These are phyloP conservation scores for Didymella lethalis DNA, from an alignment of 2,329 filamentous ascomycete species.

Conservation along the genomic window DNA sequence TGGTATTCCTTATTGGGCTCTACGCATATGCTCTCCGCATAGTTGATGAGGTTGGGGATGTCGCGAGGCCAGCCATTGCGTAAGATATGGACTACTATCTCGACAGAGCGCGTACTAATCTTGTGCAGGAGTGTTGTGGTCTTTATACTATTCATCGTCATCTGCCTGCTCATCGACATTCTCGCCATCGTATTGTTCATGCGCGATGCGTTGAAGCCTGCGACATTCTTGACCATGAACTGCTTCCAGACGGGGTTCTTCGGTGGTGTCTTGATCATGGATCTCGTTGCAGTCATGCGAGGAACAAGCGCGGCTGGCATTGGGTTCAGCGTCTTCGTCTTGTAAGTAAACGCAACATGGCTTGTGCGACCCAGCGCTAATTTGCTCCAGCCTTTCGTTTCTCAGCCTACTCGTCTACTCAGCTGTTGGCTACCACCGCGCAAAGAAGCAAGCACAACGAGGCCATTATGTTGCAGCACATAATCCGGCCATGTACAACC, in stretches of 20 bases:
- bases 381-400: slow-evolving; percentile 42
- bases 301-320: slow-evolving; percentile 34
- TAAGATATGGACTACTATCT: slow-evolving; percentile 16
- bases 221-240: slow-evolving; percentile 48
- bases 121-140: slow-evolving; percentile 38
- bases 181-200: slow-evolving; percentile 46
- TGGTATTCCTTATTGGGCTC: slow-evolving; percentile 43
- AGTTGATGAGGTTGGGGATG: slow-evolving; percentile 27
- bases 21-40: slow-evolving; percentile 38
- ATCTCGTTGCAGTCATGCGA: slow-evolving; percentile 38
- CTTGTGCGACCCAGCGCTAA: slow-evolving; percentile 10
- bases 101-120: slow-evolving; percentile 25
- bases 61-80: slow-evolving; percentile 33
- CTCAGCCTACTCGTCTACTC: slow-evolving; percentile 53
- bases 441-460: slow-evolving; percentile 45
- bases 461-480: slow-evolving; percentile 46
- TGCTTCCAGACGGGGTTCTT: slow-evolving; percentile 49
- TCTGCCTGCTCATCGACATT: slow-evolving; percentile 48
- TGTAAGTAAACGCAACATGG: slow-evolving; percentile 40
- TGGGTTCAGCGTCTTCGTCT: slow-evolving; percentile 44
- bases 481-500: slow-evolving; percentile 41
- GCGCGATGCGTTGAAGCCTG: slow-evolving; percentile 43
- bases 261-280: slow-evolving; percentile 41
- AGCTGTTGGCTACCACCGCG: slow-evolving; percentile 45
- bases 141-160: slow-evolving; percentile 44